Percentiles rank a stretch among this genome's conserved stretches.
These are phyloP conservation scores for Aureobasidium vineae DNA, from an alignment of 2,329 filamentous ascomycete genomes.

Conservation along the genomic window DNA sequence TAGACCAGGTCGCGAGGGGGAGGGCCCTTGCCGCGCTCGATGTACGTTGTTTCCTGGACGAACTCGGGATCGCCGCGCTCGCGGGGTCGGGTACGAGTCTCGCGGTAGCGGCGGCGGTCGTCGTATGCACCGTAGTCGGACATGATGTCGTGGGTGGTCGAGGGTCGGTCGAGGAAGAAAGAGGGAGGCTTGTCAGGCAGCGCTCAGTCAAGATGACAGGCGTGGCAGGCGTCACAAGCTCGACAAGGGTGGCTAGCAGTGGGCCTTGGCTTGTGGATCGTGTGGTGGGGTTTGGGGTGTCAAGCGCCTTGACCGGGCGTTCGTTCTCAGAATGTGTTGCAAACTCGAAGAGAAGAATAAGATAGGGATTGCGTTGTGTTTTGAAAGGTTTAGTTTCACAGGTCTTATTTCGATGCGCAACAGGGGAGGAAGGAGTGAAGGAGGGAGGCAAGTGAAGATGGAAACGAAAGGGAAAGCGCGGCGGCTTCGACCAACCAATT, in stretches of 20 bases:
- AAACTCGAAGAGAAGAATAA: not conserved
- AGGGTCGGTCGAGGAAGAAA: conserved; percentile 20
- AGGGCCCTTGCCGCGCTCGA: conserved; percentile 47
- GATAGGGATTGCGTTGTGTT: conserved; percentile 9
- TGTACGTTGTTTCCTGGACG: conserved; percentile 51
- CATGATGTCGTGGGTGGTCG: conserved; percentile 39
- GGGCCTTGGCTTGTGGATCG: conserved; percentile 1
- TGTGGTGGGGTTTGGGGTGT: conserved; percentile 17
- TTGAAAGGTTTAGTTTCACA: not conserved
- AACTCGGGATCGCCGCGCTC: conserved; percentile 53
- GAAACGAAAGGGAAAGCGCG: conserved; percentile 3
- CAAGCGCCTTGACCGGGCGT: conserved; percentile 8
- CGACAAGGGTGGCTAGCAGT: conserved; percentile 6
- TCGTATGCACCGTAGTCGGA: conserved; percentile 51
- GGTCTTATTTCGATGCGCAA: not conserved
- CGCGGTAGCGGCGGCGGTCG: conserved; percentile 47
- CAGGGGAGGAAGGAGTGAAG: not conserved
- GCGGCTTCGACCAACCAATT: conserved; percentile 13
- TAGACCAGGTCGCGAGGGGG: conserved; percentile 51
- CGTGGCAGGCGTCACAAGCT: conserved; percentile 16
- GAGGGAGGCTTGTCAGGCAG: conserved; percentile 1
- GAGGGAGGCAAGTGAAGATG: conserved; percentile 9
- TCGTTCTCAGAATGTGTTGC: not conserved
- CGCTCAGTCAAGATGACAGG: not conserved
- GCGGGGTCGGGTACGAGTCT: conserved; percentile 43